Base-by-base conservation (phyloP, 192 early-diverging fungal genomes). In the Cladochytrium replicatum region DNA sequence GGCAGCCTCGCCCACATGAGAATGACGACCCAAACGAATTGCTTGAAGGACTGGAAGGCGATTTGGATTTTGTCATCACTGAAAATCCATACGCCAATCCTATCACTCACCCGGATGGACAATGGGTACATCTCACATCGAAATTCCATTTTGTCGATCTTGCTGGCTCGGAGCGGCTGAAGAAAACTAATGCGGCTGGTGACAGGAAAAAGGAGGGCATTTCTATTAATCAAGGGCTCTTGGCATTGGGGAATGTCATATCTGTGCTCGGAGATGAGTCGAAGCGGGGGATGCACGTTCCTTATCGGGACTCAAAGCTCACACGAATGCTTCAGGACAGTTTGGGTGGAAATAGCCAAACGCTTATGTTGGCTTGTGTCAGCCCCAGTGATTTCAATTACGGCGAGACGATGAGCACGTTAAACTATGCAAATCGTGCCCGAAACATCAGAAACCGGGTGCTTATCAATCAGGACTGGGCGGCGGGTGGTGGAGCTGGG, bases 281-380 rank as follows among this genome's bases (percentile, higher is more conserved):
- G 22, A 46, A 59, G 13, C 31, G 28, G 1, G 32, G 29, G 27
- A 70, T 67, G 2, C 86, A 92, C 54, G 75, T 96, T 40, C 93
- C 96, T 1, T 99, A 96, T 52, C 79, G 96, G 30, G 93, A 97
- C n/a, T n/a, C n/a, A n/a, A n/a, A n/a, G n/a, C n/a, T n/a, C n/a
- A n/a, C n/a, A n/a, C 71, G 89, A 19, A 60, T 91, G 61, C 66
- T 91, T 41, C 87, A 91, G 58, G 88, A 91, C 57, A 87, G 86
- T 29, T 60, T 97, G 37, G 93, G 96, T 52, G 96, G 96, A 28
- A 96, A 87, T 57, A 52, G 30, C 1, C 22, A 60, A 46, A 77
- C 74, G 1, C 28, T 77, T 2, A 73, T 77, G 74, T 57, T 77
- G 25, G 74, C 74, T 6, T 77, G 74, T 45, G 60, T 72, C 19